These are phyloP conservation scores for Diutina siamensis DNA, from an alignment of 1,139 yeast species.

Conservation along the genomic window DNA sequence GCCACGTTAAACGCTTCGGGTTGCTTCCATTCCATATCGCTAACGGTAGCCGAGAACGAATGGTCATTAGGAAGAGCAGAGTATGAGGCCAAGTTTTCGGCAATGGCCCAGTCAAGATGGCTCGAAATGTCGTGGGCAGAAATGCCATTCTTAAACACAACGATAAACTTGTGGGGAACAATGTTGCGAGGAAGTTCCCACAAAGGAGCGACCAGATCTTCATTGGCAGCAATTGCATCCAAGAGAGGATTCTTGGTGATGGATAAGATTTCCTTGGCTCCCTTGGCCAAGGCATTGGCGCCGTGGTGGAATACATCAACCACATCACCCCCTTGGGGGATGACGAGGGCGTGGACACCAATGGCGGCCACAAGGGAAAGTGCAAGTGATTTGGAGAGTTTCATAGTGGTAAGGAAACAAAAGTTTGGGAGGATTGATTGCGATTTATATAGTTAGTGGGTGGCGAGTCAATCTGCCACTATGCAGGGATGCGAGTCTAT, in stretches of 20 bases:
- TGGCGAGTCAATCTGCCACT: background rate
- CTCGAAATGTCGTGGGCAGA: slow-evolving; percentile 37
- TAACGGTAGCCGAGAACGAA: slow-evolving; percentile 24
- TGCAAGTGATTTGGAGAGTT: slow-evolving; percentile 34
- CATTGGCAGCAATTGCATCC: background rate
- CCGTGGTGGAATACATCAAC: slow-evolving; percentile 25
- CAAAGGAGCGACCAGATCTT: slow-evolving; percentile 8
- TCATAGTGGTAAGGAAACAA: slow-evolving; percentile 12
- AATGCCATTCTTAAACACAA: slow-evolving; percentile 56
- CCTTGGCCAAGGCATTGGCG: slow-evolving; percentile 8
- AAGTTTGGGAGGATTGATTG: background rate
- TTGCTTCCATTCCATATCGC: slow-evolving; percentile 21
- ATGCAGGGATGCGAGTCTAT: background rate
- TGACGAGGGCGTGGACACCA: slow-evolving; percentile 53
- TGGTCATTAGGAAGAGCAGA: slow-evolving; percentile 20
- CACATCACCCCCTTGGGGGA: slow-evolving; percentile 39
- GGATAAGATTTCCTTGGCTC: slow-evolving; percentile 7
- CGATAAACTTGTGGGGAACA: slow-evolving; percentile 62
- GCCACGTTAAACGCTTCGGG: slow-evolving; percentile 54
- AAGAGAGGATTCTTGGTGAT: background rate
- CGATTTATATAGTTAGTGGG: slow-evolving; percentile 1
- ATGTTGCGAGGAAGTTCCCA: slow-evolving; percentile 26
- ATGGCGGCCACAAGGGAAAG: slow-evolving; percentile 44
- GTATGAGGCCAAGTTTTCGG: slow-evolving; percentile 18
- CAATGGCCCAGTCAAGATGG: slow-evolving; percentile 53